These are phyloP conservation scores for Kondoa malvinella DNA, from an alignment of 768 basidiomycete species.

Conservation along the genomic window DNA sequence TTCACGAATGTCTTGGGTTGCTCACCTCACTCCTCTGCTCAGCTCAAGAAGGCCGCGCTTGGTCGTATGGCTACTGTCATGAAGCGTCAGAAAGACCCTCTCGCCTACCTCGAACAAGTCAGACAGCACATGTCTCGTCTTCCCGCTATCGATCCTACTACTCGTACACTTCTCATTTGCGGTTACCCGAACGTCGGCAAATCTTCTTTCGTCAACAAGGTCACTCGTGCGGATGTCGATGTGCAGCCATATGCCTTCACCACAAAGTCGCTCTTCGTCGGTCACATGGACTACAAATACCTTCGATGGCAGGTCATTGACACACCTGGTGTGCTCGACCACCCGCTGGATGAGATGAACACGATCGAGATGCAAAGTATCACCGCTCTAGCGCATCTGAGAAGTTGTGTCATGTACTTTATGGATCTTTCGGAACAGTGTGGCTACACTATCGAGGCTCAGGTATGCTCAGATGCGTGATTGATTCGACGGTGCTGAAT, in stretches of 20 bases:
- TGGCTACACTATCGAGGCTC: slow-evolving; percentile 90
- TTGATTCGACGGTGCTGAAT: not conserved
- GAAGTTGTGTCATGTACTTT: slow-evolving; percentile 87
- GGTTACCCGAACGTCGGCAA: slow-evolving; percentile 99
- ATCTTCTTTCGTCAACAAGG: slow-evolving; percentile 98
- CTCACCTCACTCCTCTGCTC: too few relatives aligned
- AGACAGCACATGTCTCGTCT: slow-evolving; percentile 97
- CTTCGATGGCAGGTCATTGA: slow-evolving; percentile 99
- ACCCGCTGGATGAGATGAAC: slow-evolving; percentile 98
- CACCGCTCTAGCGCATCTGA: slow-evolving; percentile 88
- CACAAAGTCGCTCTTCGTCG: slow-evolving; percentile 94
- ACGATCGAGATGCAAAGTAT: slow-evolving; percentile 99
- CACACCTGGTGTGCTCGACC: slow-evolving; percentile 93
- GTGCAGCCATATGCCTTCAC: slow-evolving; percentile 99
- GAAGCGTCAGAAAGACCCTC: slow-evolving; percentile 92
- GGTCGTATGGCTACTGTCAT: slow-evolving; percentile 99
- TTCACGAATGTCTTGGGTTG: too few relatives aligned
- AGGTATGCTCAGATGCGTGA: slow-evolving; percentile 40
- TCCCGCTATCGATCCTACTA: slow-evolving; percentile 94
- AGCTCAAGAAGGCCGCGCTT: slow-evolving; percentile 89
- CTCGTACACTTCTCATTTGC: slow-evolving; percentile 89
- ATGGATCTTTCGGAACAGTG: slow-evolving; percentile 99
- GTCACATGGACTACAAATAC: slow-evolving; percentile 97
- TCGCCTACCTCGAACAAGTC: slow-evolving; percentile 97
- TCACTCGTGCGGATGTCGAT: slow-evolving; percentile 96